phyloP scores from a whole-genome alignment of 345 rosid genomes.

The Eucalyptus grandis region DNA sequence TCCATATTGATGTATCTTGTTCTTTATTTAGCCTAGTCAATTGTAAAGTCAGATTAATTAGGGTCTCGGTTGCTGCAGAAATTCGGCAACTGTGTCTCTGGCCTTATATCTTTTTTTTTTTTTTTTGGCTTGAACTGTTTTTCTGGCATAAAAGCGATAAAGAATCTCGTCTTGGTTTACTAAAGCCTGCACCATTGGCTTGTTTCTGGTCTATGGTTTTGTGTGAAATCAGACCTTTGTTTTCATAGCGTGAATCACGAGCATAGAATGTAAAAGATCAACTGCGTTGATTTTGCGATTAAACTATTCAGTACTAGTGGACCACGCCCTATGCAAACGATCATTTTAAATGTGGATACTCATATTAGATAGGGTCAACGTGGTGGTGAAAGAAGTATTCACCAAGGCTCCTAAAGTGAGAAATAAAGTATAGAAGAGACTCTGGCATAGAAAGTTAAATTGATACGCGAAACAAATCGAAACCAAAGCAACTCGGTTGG shows the following conservation, averaged over 20 bases:
- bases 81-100: not conserved
- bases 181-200: not conserved
- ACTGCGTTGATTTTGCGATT: not conserved
- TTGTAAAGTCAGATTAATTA: not conserved
- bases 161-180: not conserved
- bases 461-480: not conserved
- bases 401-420: not conserved
- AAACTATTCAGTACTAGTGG: not conserved
- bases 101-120: not conserved
- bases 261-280: not conserved
- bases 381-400: not conserved
- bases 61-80: not conserved
- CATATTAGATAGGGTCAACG: not conserved
- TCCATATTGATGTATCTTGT: not conserved
- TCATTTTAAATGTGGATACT: not conserved
- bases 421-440: not conserved
- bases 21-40: not conserved
- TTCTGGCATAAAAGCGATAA: not conserved
- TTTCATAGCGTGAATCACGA: not conserved
- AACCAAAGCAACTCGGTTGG: not conserved
- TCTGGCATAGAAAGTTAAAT: not conserved
- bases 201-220: not conserved
- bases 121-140: not conserved
- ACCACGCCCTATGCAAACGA: not conserved
- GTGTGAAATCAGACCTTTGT: not conserved